Conservation (phyloP, 2,329 filamentous ascomycete species). For the Fusarium burgessii region DNA sequence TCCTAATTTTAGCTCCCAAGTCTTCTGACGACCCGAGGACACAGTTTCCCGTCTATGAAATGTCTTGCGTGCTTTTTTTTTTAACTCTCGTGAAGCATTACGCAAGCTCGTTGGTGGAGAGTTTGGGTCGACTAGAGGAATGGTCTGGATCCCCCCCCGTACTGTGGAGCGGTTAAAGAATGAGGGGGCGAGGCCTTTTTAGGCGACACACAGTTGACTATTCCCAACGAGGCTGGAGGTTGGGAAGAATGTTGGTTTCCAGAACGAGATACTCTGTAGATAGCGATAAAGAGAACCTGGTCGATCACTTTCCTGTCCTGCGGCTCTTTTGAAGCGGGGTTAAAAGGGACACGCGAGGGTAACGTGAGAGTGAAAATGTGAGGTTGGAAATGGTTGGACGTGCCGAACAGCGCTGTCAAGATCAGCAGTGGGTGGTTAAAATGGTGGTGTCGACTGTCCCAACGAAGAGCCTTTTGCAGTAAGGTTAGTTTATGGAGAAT, state of each 20-base stretch:
- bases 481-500: constrained; percentile 32
- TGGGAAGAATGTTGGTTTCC: constrained; percentile 26
- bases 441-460: constrained; percentile 30
- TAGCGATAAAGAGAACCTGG: constrained; percentile 4
- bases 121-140: constrained; percentile 33
- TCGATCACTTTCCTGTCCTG: constrained; percentile 28
- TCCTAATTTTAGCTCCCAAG: no score
- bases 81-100: constrained; percentile 31
- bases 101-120: constrained; percentile 41
- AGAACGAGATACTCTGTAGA: constrained; percentile 16
- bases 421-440: constrained; percentile 15
- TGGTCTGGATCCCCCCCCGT: constrained; percentile 38
- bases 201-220: constrained; percentile 28
- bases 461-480: constrained; percentile 30
- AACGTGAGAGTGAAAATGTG: constrained; percentile 2
- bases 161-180: constrained; percentile 26
- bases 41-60: background rate
- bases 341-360: background rate
- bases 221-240: constrained; percentile 40
- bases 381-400: constrained; percentile 35
- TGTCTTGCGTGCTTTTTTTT: constrained; percentile 13
- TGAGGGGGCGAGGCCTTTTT: constrained; percentile 29
- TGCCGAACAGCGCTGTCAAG: constrained; percentile 26
- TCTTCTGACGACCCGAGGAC: no score
- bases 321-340: constrained; percentile 36